phyloP scores from a whole-genome alignment of 2,329 filamentous ascomycete species.

The Knufia petricola region DNA sequence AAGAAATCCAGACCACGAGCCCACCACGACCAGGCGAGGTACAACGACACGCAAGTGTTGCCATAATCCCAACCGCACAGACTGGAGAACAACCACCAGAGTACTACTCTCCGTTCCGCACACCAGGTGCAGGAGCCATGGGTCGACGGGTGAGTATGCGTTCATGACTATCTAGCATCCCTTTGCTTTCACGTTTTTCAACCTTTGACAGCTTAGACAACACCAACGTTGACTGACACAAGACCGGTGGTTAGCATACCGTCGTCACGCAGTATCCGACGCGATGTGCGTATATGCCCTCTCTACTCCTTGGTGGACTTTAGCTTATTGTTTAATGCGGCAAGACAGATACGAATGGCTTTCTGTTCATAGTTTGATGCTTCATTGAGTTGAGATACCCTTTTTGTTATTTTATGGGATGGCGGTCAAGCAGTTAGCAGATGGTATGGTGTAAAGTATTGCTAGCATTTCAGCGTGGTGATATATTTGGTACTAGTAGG shows the following conservation, averaged over 20 bases:
- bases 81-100: conserved; percentile 6
- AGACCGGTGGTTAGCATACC: not conserved
- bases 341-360: not conserved
- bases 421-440: no score
- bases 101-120: conserved; percentile 8
- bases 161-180: conserved; percentile 10
- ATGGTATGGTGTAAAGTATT: no score
- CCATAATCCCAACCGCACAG: not conserved
- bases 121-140: not conserved
- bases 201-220: no score
- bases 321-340: not conserved
- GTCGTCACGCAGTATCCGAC: conserved; percentile 3
- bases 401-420: not conserved
- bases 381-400: not conserved
- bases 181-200: no score
- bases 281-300: conserved; percentile 6
- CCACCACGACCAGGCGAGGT: not conserved
- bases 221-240: not conserved
- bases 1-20: conserved; percentile 7
- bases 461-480: no score
- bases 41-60: not conserved
- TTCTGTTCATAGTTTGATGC: not conserved
- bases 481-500: no score
- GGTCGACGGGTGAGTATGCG: conserved; percentile 8
- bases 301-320: not conserved